These are phyloP conservation scores for Nakazawaea populi DNA, from an alignment of 805 yeast genomes.

Conservation along the genomic window DNA sequence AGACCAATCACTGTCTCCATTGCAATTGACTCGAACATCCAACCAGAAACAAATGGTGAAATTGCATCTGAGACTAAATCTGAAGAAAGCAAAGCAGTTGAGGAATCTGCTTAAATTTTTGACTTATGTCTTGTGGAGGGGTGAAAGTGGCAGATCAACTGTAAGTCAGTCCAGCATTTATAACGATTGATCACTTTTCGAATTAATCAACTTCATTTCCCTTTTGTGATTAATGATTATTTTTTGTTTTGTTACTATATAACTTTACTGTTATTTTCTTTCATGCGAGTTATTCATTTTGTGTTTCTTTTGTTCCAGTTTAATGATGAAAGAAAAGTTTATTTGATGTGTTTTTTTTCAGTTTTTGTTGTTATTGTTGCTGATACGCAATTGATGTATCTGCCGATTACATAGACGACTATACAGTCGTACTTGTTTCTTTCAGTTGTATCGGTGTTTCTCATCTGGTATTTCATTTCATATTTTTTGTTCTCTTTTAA, in stretches of 20 bases:
- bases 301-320: background rate
- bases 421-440: too few species aligned
- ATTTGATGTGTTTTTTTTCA: background rate
- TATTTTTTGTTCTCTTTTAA: too few species aligned
- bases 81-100: background rate
- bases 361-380: background rate
- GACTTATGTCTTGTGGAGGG: background rate
- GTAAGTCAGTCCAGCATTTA: too few species aligned
- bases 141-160: background rate
- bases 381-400: too few species aligned
- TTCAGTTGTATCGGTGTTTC: too few species aligned
- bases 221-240: background rate
- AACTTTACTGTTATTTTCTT: background rate
- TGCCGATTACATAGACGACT: too few species aligned
- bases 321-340: background rate
- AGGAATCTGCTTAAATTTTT: background rate
- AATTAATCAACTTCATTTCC: background rate
- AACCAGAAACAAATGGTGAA: background rate
- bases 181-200: too few species aligned
- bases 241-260: background rate
- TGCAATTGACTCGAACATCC: slow-evolving; percentile 56
- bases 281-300: background rate
- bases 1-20: slow-evolving; percentile 61
- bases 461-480: too few species aligned
- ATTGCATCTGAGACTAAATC: background rate